Conservation (phyloP, 305 asterid species). For the Fraxinus latifolia region DNA sequence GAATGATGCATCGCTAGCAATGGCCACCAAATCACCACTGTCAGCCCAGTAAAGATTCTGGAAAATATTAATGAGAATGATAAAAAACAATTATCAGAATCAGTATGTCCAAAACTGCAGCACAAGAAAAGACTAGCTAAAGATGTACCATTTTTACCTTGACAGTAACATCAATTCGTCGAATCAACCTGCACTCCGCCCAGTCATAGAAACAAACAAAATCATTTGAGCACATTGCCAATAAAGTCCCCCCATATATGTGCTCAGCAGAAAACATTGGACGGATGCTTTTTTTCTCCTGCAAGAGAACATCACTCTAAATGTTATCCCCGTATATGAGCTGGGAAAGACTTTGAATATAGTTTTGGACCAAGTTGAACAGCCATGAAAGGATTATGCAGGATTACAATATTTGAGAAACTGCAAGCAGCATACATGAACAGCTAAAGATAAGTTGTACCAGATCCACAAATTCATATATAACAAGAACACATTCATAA, state of each 20-base stretch:
- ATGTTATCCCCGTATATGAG: conserved; percentile 21
- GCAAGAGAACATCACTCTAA: conserved; percentile 34
- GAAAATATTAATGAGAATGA: conserved; percentile 16
- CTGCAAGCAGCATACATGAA: not conserved
- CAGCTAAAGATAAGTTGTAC: not conserved
- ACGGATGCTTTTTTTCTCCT: conserved; percentile 97
- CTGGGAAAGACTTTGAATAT: not conserved
- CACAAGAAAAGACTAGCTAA: not conserved
- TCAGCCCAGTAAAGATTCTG: conserved; percentile 75
- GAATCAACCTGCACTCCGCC: conserved; percentile 90
- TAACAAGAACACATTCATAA: not conserved
- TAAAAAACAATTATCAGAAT: not conserved
- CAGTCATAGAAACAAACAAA: conserved; percentile 95
- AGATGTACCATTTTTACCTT: conserved; percentile 53
- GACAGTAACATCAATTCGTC: conserved; percentile 91
- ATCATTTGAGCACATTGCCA: conserved; percentile 96
- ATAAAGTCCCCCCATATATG: conserved; percentile 77
- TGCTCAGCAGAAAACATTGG: conserved; percentile 97
- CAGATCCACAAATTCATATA: not conserved
- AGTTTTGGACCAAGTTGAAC: not conserved
- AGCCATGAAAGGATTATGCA: not conserved
- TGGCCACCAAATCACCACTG: conserved; percentile 57
- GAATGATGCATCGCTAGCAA: conserved; percentile 60
- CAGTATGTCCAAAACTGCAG: not conserved
- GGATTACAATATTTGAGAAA: not conserved